Evolutionary conservation across 176 grass and related monocot genomes (phyloP), one percentile per base, ranked within the genome.

Genomic region (Carex myosuroides): DNA sequence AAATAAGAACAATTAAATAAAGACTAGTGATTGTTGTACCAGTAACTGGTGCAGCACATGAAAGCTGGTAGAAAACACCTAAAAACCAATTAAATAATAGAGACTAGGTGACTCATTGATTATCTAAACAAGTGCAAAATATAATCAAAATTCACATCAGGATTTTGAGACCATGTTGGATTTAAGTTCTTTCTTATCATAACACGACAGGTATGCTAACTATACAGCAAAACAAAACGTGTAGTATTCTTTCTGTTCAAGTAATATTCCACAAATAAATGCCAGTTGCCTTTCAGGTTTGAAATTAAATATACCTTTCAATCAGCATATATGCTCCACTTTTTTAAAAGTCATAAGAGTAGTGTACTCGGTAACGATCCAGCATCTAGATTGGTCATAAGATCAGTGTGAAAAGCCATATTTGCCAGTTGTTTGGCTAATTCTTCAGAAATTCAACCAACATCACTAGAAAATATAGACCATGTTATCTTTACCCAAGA

Each of bases 201-300:
- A 50, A 50, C 46, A 50, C 2, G 46, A 50, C 46, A 11, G 9
- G 2, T 17, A 70, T 57, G 4, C 24, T 56, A 54, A 78, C 24
- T 33, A 78, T 9, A 33, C 50, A 78, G 13, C 52, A 57, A 29
- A 75, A 26, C 71, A 54, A 54, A 52, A 75, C 21, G 11, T 32
- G 22, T 32, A 35, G 6, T 30, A 57, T 55, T 78, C 26, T 55
- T 76, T 77, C 22, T 17, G 72, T 32, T 32, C 3, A 17, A 32
- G 48, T 77, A 76, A 76, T 32, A 77, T 55, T 56, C 46, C 72
- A 77, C n/a, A 48, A 55, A 77, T 29, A 77, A 77, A 48, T 17
- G 18, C 32, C n/a, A 78, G 13, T 44, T 18, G 52, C 14, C 52
- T 56, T 56, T 57, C 2, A 32, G 52, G 73, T 78, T 56, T 78